Percentiles rank a stretch among this genome's conserved stretches.
Evolutionary conservation across 2,329 filamentous ascomycete species (phyloP).

Genomic region (Teratosphaeriaceae sp.): DNA sequence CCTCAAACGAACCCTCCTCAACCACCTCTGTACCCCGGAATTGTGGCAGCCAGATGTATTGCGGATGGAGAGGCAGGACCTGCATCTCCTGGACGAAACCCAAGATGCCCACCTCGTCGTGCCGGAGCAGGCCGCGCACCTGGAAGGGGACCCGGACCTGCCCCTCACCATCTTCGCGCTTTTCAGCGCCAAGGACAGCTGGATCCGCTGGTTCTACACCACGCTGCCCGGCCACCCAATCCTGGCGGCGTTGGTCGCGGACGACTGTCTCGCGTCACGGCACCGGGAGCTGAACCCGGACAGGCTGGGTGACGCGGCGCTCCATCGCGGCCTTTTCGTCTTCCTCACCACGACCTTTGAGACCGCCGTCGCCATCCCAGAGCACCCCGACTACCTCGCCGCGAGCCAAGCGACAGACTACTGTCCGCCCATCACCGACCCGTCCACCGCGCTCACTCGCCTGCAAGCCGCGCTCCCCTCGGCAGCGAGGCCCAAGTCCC

Average conservation of each 20-base stretch:
- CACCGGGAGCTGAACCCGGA: neutral
- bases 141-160: slow-evolving; percentile 4
- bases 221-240: slow-evolving; percentile 5
- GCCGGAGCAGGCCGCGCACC: slow-evolving; percentile 12
- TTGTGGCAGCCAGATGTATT: slow-evolving; percentile 1
- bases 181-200: slow-evolving; percentile 11
- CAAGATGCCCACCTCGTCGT: slow-evolving; percentile 10
- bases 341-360: slow-evolving; percentile 14
- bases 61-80: slow-evolving; percentile 16
- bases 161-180: slow-evolving; percentile 16
- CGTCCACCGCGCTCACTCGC: slow-evolving; percentile 10
- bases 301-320: slow-evolving; percentile 4
- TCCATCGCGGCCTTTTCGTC: slow-evolving; percentile 18
- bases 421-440: slow-evolving; percentile 8
- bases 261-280: neutral
- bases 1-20: slow-evolving; percentile 7
- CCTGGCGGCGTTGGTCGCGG: neutral
- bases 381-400: slow-evolving; percentile 16
- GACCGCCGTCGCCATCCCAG: slow-evolving; percentile 10
- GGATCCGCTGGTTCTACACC: slow-evolving; percentile 20
- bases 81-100: slow-evolving; percentile 11
- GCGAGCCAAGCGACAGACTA: slow-evolving; percentile 14
- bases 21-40: neutral
- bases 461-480: slow-evolving; percentile 8
- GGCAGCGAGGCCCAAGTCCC: neutral